These are phyloP conservation scores for Rhinocladiella mackenziei DNA, from an alignment of 2,329 filamentous ascomycete genomes.

Conservation along the genomic window DNA sequence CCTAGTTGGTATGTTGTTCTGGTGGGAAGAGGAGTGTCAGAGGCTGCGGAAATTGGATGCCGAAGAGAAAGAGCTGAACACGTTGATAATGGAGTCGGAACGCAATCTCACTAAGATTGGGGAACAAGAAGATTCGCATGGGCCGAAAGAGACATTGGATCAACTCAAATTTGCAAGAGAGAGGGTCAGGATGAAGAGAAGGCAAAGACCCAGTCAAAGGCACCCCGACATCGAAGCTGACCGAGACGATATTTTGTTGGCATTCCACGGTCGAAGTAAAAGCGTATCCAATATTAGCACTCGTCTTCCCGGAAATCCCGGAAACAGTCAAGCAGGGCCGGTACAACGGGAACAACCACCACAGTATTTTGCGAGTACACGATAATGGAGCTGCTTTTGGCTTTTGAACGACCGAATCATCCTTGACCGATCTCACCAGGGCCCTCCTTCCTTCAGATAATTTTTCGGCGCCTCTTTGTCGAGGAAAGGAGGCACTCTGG, in stretches of 20 bases:
- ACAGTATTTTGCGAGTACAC: slow-evolving; percentile 6
- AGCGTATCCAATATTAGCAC: slow-evolving; percentile 12
- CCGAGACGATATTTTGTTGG: slow-evolving; percentile 19
- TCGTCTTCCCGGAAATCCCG: background rate
- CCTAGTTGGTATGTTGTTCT: slow-evolving; percentile 23
- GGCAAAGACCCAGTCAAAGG: slow-evolving; percentile 23
- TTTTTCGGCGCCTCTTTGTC: no score
- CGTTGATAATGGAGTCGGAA: slow-evolving; percentile 9
- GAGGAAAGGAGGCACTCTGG: no score
- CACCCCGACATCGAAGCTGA: slow-evolving; percentile 21
- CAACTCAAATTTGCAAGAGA: slow-evolving; percentile 25
- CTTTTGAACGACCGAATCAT: no score
- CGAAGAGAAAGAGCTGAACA: slow-evolving; percentile 20
- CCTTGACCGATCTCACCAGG: no score
- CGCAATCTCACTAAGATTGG: background rate
- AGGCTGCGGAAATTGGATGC: slow-evolving; percentile 20
- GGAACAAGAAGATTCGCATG: slow-evolving; percentile 3
- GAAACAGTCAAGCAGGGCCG: background rate
- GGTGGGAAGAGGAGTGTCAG: slow-evolving; percentile 28
- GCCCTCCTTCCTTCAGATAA: no score
- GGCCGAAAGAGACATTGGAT: slow-evolving; percentile 14
- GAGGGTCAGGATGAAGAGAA: slow-evolving; percentile 24
- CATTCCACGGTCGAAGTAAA: slow-evolving; percentile 18
- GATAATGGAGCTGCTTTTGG: no score
- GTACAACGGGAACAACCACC: background rate